Evolutionary conservation across 805 yeast species (phyloP).

Genomic region (Komagataella pseudopastoris): DNA sequence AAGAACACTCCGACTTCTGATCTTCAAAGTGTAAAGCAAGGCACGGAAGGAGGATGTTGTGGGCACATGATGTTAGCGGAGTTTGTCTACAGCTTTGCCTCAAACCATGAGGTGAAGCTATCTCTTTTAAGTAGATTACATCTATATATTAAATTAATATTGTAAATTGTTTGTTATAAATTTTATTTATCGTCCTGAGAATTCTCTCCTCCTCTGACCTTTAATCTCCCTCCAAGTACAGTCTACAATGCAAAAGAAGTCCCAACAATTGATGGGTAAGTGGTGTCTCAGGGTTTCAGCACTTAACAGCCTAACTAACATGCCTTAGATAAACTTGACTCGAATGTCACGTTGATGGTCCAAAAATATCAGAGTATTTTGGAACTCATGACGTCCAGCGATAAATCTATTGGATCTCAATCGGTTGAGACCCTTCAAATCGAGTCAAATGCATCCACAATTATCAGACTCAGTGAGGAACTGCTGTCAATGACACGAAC

Average conservation of each 20-base stretch:
- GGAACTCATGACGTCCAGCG: slow-evolving; percentile 26
- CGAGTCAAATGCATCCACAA: slow-evolving; percentile 36
- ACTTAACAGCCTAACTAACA: not conserved
- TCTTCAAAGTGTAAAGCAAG: not conserved
- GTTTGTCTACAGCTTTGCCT: too few relatives aligned
- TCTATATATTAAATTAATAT: not conserved
- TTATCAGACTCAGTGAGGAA: slow-evolving; percentile 39
- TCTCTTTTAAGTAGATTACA: not conserved
- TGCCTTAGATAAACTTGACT: slow-evolving; percentile 33
- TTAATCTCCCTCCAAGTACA: not conserved
- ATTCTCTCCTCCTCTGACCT: not conserved
- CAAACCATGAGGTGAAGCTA: too few relatives aligned
- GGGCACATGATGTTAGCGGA: too few relatives aligned
- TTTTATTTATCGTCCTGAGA: not conserved
- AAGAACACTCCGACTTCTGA: too few relatives aligned
- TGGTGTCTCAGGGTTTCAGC: slow-evolving; percentile 1
- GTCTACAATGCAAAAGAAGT: slow-evolving; percentile 28
- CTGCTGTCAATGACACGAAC: slow-evolving; percentile 32
- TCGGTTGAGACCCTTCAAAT: slow-evolving; percentile 45
- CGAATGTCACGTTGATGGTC: slow-evolving; percentile 34
- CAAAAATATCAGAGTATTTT: slow-evolving; percentile 39
- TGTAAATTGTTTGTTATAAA: too few relatives aligned
- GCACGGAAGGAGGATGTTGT: too few relatives aligned
- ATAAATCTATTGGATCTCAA: slow-evolving; percentile 19
- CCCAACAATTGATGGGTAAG: slow-evolving; percentile 26